Conservation (phyloP, 2,329 filamentous ascomycete species). For the Venturiaceae sp. region DNA sequence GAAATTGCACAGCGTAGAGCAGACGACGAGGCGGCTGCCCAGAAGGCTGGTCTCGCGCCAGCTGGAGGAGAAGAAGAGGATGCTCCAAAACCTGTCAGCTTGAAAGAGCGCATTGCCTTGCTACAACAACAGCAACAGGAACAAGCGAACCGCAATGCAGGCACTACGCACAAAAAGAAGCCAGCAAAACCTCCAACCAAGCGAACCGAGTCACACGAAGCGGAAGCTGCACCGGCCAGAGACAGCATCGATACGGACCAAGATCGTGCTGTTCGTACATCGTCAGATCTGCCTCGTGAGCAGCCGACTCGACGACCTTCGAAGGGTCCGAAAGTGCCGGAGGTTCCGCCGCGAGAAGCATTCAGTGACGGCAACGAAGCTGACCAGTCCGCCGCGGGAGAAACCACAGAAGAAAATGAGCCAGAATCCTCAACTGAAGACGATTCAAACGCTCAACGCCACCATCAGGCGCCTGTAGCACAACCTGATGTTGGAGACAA, state of each 20-base stretch:
- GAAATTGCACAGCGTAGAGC: conserved; percentile 51
- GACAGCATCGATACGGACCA: conserved; percentile 28
- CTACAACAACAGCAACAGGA: conserved; percentile 91
- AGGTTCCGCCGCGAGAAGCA: conserved; percentile 34
- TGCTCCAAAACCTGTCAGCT: conserved; percentile 79
- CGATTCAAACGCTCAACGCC: conserved; percentile 12
- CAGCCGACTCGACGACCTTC: conserved; percentile 14
- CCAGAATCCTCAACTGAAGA: conserved; percentile 61
- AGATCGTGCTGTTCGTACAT: conserved; percentile 24
- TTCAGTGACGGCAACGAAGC: conserved; percentile 56
- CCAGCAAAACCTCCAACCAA: conserved; percentile 60
- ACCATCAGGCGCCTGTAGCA: conserved; percentile 25
- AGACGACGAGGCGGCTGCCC: conserved; percentile 56
- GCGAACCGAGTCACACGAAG: conserved; percentile 38
- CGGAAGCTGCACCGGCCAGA: conserved; percentile 15
- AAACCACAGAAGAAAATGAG: conserved; percentile 51
- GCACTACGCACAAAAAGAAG: conserved; percentile 72
- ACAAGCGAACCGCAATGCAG: conserved; percentile 72
- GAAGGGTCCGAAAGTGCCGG: conserved; percentile 28
- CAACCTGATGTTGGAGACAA: conserved; percentile 39
- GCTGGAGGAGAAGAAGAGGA: conserved; percentile 57
- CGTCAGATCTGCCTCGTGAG: conserved; percentile 25
- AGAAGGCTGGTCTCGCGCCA: conserved; percentile 54
- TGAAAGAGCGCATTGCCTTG: conserved; percentile 92
- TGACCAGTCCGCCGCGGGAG: conserved; percentile 53